Evolutionary conservation across 805 yeast genomes (phyloP).

Genomic region (Torulaspora quercuum): DNA sequence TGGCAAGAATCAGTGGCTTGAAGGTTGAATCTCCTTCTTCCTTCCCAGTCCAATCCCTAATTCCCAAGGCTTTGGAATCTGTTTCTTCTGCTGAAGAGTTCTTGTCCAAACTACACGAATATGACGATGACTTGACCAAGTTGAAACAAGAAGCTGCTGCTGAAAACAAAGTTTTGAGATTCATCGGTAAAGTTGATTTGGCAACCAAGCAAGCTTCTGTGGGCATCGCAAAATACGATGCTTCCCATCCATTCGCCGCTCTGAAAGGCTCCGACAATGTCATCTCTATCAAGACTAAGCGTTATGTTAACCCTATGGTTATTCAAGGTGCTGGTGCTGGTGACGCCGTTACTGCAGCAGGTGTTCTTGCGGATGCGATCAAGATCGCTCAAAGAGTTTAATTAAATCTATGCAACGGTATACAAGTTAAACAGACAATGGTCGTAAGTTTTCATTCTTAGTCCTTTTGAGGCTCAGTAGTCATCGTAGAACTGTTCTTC

Average conservation of each 20-base stretch:
- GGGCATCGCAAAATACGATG: constrained; percentile 81
- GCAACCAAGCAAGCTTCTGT: constrained; percentile 68
- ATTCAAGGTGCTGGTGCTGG: constrained; percentile 98
- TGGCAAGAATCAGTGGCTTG: constrained; percentile 89
- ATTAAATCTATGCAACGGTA: constrained; percentile 1
- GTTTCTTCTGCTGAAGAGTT: constrained; percentile 73
- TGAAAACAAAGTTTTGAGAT: constrained; percentile 85
- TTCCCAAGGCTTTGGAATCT: constrained; percentile 80
- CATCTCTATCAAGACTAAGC: constrained; percentile 82
- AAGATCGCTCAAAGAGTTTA: constrained; percentile 82
- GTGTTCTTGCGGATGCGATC: constrained; percentile 90
- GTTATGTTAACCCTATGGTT: constrained; percentile 89
- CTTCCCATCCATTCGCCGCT: constrained; percentile 92
- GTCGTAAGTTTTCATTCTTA: background rate
- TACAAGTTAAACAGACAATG: background rate
- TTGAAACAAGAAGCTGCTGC: constrained; percentile 77
- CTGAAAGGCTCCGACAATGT: constrained; percentile 96
- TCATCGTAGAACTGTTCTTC: constrained; percentile 36
- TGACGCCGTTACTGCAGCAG: constrained; percentile 73
- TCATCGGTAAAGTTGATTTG: constrained; percentile 87
- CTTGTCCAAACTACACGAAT: constrained; percentile 73
- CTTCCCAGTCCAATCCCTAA: constrained; percentile 90
- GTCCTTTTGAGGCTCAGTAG: constrained; percentile 4
- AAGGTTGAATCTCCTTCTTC: constrained; percentile 82
- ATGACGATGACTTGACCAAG: constrained; percentile 72